Evolutionary conservation across 345 rosid genomes (phyloP), one percentile per base, ranked within the genome.

Genomic region (Eucalyptus brandiana): DNA sequence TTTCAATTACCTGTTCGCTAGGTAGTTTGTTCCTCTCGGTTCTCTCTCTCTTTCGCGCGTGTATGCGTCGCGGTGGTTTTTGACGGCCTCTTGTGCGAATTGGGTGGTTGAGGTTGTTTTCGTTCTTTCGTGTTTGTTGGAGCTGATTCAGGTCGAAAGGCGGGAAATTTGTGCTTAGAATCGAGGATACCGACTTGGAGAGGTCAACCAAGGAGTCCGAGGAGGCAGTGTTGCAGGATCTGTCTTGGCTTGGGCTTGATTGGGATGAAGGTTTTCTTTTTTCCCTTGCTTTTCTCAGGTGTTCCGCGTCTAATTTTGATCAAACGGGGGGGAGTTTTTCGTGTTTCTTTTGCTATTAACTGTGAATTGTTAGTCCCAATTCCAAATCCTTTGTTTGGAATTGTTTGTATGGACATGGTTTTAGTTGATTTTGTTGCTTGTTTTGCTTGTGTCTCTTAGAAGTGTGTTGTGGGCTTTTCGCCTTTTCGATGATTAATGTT

Each of bases 101-200:
- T 14, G 12, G 32, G 49, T 87, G 26, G 6, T 44, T 87, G 88
- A 54, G 72, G 65, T 58, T 42, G 8, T 87, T n/a, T 65, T 16
- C 30, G 0, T 6, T 40, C 6, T 48, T 87, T 47, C 19, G 14
- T 34, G 50, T 86, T 62, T n/a, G 0, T 86, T 86, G 85, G 86
- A 28, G 51, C 76, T 5, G 40, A 86, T 83, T 24, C 88, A 96
- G 99, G 96, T 95, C 99, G 32, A 96, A 95, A 90, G 98, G 98
- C 47, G 99, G 99, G 17, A 97, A 95, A 80, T 97, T 97, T 92
- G 95, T 97, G 90, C 89, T 97, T 92, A 95, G 99, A 89, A 95
- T 96, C 34, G 99, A 97, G 91, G 99, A 97, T 48, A 97, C 99
- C 19, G 99, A 97, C 91, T 91, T 97, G 91, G 98, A 97, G 94